Base-by-base conservation (phyloP, 2,329 filamentous ascomycete genomes). In the Plenodomus tracheiphilus region DNA sequence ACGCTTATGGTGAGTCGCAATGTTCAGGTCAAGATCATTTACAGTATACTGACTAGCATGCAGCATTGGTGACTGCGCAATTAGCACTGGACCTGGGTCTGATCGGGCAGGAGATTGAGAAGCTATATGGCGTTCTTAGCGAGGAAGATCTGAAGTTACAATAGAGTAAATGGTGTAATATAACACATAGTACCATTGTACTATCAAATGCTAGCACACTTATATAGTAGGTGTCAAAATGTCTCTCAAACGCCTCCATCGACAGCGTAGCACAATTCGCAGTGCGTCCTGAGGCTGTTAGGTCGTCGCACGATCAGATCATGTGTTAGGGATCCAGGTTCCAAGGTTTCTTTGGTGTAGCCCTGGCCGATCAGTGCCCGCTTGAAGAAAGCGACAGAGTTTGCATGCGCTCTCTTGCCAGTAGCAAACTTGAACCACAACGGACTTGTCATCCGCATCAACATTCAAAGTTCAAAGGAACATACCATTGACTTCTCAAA, bases 1-100 rank as follows among this genome's bases (percentile, higher is more conserved):
- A 97, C 74, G 92, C 93, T 16, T 99, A 96, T 75, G 90, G 81
- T 83, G 66, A 71, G 79, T 75, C 28, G 28, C 8, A 19, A 4
- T 17, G 22, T 21, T 17, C 4, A 9, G 5, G 10, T 25, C 22
- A 25, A 25, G 22, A 25, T 25, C 22, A 25, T 10, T 25, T 25
- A 25, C 22, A 25, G 22, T 25, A 25, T 25, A 25, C 51, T 60
- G 46, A 45, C 53, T 49, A 13, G 9, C 22, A 41, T n/a, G 9
- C 47, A 84, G 83, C 83, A 18, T 72, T 87, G 39, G 84, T 86
- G 20, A 86, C 84, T 22, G 82, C 79, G 30, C 84, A 84, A 56
- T 68, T 85, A 36, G 79, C 79, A 16, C 74, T 77, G 36, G 81
- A 84, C 52, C 82, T 85, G 42, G 72, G 69, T 22, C 73, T 74